A percentile compares a stretch with the other conserved stretches of the same genome.
Conservation (phyloP, 1,139 yeast species). For the Kurtzmaniella quercitrusa region DNA sequence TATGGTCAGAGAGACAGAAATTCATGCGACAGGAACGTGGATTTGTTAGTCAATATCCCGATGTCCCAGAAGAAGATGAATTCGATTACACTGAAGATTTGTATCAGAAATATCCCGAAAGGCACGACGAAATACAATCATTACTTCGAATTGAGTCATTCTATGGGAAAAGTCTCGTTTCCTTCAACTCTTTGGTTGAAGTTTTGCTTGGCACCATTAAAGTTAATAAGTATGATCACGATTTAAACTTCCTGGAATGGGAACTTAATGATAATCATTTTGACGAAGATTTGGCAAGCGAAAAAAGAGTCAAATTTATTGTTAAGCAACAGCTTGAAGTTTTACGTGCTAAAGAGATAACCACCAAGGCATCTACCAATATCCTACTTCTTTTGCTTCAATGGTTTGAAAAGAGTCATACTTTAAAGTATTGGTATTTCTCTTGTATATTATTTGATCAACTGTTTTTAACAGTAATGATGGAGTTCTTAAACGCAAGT, state of each 20-base stretch:
- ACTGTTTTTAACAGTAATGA: slow-evolving; percentile 45
- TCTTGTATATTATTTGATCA: slow-evolving; percentile 72
- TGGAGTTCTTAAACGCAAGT: slow-evolving; percentile 37
- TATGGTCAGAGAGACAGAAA: slow-evolving; percentile 65
- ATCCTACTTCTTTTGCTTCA: slow-evolving; percentile 50
- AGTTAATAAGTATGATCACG: slow-evolving; percentile 37
- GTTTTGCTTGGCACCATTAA: slow-evolving; percentile 63
- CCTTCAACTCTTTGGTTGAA: slow-evolving; percentile 57
- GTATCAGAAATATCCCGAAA: slow-evolving; percentile 25
- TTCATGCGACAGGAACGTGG: slow-evolving; percentile 82
- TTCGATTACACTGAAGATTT: slow-evolving; percentile 19
- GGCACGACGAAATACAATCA: slow-evolving; percentile 33
- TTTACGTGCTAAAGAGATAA: slow-evolving; percentile 56
- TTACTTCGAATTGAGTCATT: slow-evolving; percentile 58
- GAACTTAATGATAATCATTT: slow-evolving; percentile 30
- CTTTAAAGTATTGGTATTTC: slow-evolving; percentile 74
- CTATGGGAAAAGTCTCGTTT: slow-evolving; percentile 49
- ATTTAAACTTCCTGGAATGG: slow-evolving; percentile 32
- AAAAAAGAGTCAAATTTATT: slow-evolving; percentile 20
- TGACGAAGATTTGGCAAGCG: slow-evolving; percentile 15
- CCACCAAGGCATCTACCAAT: slow-evolving; percentile 59
- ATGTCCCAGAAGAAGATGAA: slow-evolving; percentile 9
- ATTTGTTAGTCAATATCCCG: slow-evolving; percentile 32
- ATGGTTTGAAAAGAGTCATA: slow-evolving; percentile 80
- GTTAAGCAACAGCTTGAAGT: slow-evolving; percentile 49